Percentiles rank a stretch among this genome's conserved stretches.
Conservation (phyloP, 2,329 filamentous ascomycete genomes). For the Lachnellula willkommii region DNA sequence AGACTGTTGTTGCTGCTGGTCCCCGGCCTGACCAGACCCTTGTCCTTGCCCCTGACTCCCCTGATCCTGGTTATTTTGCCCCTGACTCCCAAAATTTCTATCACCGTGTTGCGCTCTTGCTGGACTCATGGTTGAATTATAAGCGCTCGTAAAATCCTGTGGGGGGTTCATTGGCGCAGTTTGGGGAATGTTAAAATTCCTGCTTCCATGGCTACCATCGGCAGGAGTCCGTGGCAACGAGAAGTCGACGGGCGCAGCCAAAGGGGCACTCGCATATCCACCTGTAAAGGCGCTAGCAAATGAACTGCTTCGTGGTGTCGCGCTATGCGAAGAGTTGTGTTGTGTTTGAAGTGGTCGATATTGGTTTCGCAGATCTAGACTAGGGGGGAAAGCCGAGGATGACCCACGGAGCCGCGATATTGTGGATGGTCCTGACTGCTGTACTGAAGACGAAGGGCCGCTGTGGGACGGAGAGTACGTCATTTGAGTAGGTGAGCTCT, state of each 20-base stretch:
- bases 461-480: slow-evolving; percentile 42
- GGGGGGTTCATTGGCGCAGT: slow-evolving; percentile 50
- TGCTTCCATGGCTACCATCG: slow-evolving; percentile 33
- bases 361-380: slow-evolving; percentile 42
- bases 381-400: slow-evolving; percentile 42
- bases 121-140: slow-evolving; percentile 22
- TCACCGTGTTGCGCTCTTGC: slow-evolving; percentile 16
- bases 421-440: slow-evolving; percentile 39
- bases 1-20: slow-evolving; percentile 19
- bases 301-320: slow-evolving; percentile 30
- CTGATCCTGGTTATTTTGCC: slow-evolving; percentile 22
- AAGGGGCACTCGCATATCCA: slow-evolving; percentile 49
- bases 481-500: slow-evolving; percentile 44
- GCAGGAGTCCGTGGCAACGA: slow-evolving; percentile 41
- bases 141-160: slow-evolving; percentile 41
- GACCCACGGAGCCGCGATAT: slow-evolving; percentile 46
- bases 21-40: slow-evolving; percentile 6
- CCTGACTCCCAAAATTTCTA: slow-evolving; percentile 17
- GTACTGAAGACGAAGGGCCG: slow-evolving; percentile 33
- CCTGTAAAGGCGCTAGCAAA: slow-evolving; percentile 41
- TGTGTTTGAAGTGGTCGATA: slow-evolving; percentile 37
- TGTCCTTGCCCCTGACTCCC: slow-evolving; percentile 15
- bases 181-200: slow-evolving; percentile 49
- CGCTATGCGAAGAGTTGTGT: slow-evolving; percentile 19
- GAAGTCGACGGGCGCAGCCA: slow-evolving; percentile 50